Evolutionary conservation across 1,284 basidiomycete genomes (phyloP).

Genomic region (Puccinia horiana): DNA sequence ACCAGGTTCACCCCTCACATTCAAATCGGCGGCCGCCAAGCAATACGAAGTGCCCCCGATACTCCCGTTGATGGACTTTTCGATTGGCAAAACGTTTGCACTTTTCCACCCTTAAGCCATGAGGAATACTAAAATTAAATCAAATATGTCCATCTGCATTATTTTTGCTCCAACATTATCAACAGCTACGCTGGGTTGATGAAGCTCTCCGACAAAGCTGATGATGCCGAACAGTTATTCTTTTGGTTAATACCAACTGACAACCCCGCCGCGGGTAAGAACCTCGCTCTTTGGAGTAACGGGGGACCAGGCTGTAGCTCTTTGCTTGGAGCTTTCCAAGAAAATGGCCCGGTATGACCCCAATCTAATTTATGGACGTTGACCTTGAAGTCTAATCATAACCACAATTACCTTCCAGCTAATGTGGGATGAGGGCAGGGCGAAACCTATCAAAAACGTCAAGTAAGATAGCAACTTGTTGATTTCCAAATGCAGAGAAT

Average conservation of each 20-base stretch:
- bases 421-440: constrained; percentile 68
- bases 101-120: background rate
- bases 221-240: constrained; percentile 73
- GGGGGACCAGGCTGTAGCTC: constrained; percentile 70
- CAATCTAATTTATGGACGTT: background rate
- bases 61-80: constrained; percentile 9
- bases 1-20: background rate
- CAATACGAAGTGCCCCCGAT: constrained; percentile 9
- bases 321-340: constrained; percentile 74
- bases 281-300: constrained; percentile 61
- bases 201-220: constrained; percentile 67
- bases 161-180: background rate
- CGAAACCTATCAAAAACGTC: constrained; percentile 68
- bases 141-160: background rate
- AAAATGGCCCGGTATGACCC: constrained; percentile 68
- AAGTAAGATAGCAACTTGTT: constrained; percentile 75
- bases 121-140: background rate
- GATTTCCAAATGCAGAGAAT: background rate
- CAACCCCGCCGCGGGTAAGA: constrained; percentile 69
- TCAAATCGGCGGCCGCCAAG: background rate
- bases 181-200: constrained; percentile 68
- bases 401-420: background rate
- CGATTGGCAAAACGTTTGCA: constrained; percentile 4
- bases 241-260: constrained; percentile 85
- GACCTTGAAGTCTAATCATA: background rate